phyloP scores from a whole-genome alignment of 805 yeast genomes.

The Yamadazyma phyllophila region DNA sequence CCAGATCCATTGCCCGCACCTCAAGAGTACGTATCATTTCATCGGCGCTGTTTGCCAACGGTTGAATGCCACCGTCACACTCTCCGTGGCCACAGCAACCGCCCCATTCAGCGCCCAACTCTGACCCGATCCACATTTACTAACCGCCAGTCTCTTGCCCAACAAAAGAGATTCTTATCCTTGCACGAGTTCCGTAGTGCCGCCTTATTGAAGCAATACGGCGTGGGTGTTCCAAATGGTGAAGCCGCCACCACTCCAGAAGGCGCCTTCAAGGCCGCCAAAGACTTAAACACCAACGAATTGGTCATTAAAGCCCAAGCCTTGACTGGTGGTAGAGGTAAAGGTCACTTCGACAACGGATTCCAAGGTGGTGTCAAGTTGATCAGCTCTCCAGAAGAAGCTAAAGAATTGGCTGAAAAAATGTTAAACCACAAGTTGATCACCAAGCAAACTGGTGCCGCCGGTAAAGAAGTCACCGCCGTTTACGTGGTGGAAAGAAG shows the following conservation, averaged over 20 bases:
- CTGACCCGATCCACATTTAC: conserved; percentile 5
- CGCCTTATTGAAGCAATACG: conserved; percentile 74
- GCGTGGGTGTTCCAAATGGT: conserved; percentile 89
- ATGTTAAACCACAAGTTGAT: conserved; percentile 91
- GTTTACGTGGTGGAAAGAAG: conserved; percentile 95
- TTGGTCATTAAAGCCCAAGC: conserved; percentile 98
- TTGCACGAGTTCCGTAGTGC: conserved; percentile 97
- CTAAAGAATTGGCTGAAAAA: conserved; percentile 77
- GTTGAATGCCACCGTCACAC: no score
- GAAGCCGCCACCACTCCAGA: conserved; percentile 86
- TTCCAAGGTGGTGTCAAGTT: conserved; percentile 95
- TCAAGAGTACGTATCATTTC: conserved; percentile 36
- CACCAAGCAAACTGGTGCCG: conserved; percentile 97
- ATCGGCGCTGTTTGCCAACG: no score
- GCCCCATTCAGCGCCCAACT: no score
- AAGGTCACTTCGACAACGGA: conserved; percentile 95
- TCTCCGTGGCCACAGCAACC: background rate
- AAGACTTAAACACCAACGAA: conserved; percentile 69
- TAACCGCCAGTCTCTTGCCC: conserved; percentile 20
- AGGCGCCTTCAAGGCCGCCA: conserved; percentile 83
- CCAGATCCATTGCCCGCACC: conserved; percentile 43
- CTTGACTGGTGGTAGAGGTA: conserved; percentile 99
- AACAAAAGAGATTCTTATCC: conserved; percentile 69
- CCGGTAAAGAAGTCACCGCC: conserved; percentile 95
- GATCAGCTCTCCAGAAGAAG: conserved; percentile 82